Conservation (phyloP, 768 basidiomycete species). For the Cubamyces lactineus region DNA sequence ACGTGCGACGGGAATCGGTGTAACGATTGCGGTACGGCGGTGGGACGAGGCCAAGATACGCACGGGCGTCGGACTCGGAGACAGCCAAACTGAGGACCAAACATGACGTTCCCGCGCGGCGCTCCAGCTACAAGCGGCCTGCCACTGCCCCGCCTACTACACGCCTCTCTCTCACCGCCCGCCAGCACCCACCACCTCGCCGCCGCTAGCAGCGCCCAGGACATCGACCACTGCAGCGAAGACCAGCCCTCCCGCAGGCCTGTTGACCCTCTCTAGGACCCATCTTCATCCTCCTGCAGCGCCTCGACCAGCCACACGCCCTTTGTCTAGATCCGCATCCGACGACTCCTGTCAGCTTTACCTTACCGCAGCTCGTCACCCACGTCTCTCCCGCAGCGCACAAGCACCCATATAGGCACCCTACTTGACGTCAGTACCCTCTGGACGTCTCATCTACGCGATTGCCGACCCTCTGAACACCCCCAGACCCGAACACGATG, state of each 20-base stretch:
- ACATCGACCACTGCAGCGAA: neutral
- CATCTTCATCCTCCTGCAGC: slow-evolving; percentile 1
- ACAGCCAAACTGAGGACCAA: slow-evolving; percentile 19
- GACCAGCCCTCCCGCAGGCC: slow-evolving; percentile 9
- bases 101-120: slow-evolving; percentile 22
- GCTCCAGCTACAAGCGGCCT: neutral
- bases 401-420: slow-evolving; percentile 5
- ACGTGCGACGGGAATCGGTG: neutral
- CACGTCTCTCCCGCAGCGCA: neutral
- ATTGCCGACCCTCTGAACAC: neutral
- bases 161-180: slow-evolving; percentile 9
- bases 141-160: neutral
- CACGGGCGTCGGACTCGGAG: slow-evolving; percentile 11
- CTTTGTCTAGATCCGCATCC: neutral
- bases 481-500: slow-evolving; percentile 48
- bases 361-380: slow-evolving; percentile 8
- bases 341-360: neutral
- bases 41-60: neutral
- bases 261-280: neutral
- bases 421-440: neutral
- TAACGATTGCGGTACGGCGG: no score
- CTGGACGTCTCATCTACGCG: neutral
- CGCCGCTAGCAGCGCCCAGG: neutral
- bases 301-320: neutral
- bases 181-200: neutral